Evolutionary conservation across 2,329 filamentous ascomycete species (phyloP).

Genomic region (Hymenoscyphus fructigenus): DNA sequence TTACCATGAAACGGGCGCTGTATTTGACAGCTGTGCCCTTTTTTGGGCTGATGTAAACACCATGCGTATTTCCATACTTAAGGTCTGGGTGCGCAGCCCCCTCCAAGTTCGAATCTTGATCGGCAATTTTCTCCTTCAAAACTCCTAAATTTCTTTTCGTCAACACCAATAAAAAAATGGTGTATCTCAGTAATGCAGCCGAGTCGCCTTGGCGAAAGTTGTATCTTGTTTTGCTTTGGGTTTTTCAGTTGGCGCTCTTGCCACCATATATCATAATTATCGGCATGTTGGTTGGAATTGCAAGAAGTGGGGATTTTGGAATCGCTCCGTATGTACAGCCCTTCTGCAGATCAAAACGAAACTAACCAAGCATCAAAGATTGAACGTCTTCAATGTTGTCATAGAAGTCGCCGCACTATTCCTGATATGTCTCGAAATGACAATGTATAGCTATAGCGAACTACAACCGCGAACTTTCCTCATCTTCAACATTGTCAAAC

Average conservation of each 20-base stretch:
- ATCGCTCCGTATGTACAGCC: slow-evolving; percentile 3
- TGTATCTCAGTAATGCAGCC: neutral
- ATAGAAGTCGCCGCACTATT: neutral
- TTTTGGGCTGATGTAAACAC: too few species aligned
- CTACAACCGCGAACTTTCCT: slow-evolving; percentile 1
- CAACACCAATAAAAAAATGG: neutral
- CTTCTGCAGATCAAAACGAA: neutral
- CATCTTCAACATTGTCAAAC: neutral
- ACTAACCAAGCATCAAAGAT: neutral
- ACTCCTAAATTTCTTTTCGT: too few species aligned
- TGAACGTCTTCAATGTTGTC: slow-evolving; percentile 8
- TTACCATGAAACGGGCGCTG: too few species aligned
- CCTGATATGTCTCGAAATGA: slow-evolving; percentile 10
- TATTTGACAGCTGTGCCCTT: too few species aligned
- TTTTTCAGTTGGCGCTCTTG: neutral
- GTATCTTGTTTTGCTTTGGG: neutral
- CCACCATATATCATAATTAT: slow-evolving; percentile 1
- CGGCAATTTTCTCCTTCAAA: too few species aligned
- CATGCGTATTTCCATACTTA: too few species aligned
- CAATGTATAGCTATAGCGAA: neutral
- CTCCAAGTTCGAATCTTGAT: too few species aligned
- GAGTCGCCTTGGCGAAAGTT: neutral
- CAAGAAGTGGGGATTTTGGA: neutral
- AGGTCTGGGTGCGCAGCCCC: too few species aligned
- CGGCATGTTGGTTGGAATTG: slow-evolving; percentile 1